These are phyloP conservation scores for Penicillium mononematosum DNA, from an alignment of 495 filamentous ascomycete species.

Conservation along the genomic window DNA sequence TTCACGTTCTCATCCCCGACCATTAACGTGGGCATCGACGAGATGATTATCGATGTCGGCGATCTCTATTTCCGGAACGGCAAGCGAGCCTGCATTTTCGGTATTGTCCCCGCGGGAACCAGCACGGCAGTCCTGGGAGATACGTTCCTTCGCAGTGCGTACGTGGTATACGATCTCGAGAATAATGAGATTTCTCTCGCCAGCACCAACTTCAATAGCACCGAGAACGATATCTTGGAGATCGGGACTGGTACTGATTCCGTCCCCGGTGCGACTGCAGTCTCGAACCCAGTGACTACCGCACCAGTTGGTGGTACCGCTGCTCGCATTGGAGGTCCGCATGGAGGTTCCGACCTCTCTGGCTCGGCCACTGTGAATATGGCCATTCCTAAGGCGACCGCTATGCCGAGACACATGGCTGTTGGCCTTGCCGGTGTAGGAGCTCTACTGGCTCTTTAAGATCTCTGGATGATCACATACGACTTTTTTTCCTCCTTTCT, in stretches of 20 bases:
- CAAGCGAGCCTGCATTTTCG: conserved; percentile 65
- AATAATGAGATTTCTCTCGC: conserved; percentile 89
- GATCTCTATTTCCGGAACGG: conserved; percentile 61
- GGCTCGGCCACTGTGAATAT: conserved; percentile 26
- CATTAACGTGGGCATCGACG: conserved; percentile 71
- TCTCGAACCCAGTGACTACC: conserved; percentile 60
- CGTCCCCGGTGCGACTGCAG: conserved; percentile 70
- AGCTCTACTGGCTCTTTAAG: conserved; percentile 27
- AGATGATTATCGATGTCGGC: conserved; percentile 70
- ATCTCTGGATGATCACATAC: neutral
- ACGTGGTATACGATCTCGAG: conserved; percentile 85
- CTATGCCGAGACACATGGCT: conserved; percentile 26
- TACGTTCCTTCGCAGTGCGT: conserved; percentile 88
- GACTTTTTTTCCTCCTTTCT: neutral
- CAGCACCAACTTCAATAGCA: conserved; percentile 79
- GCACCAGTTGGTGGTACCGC: conserved; percentile 38
- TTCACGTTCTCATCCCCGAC: conserved; percentile 67
- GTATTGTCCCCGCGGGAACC: conserved; percentile 68
- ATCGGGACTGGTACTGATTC: conserved; percentile 62
- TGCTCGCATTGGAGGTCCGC: conserved; percentile 36
- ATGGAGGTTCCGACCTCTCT: conserved; percentile 17
- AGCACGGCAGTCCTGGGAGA: conserved; percentile 77
- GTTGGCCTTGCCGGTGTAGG: conserved; percentile 32
- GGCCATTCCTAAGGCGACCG: conserved; percentile 17
- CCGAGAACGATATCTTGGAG: conserved; percentile 62